Base-by-base conservation (phyloP, 2,329 filamentous ascomycete species). In the Cercospora beticola region DNA sequence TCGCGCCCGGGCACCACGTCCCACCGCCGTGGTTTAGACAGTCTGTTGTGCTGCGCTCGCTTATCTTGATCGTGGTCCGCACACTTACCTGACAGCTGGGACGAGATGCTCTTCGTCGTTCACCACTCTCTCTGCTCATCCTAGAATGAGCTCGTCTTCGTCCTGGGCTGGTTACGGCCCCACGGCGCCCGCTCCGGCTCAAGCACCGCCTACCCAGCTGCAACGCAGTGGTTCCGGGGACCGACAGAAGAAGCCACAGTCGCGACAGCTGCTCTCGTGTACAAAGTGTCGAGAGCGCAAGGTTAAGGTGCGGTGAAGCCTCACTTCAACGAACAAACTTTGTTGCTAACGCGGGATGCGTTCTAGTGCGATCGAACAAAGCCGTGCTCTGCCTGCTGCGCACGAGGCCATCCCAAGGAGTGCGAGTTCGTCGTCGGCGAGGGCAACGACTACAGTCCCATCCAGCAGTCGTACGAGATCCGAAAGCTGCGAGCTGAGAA, bases 271-370 rank as follows among this genome's bases (percentile, higher is more conserved):
- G 4, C 76, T 84, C 1, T 84, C 82, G 12, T 84, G 83, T 68
- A 84, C 82, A 4, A 84, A 83, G 70, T 84, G 83, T 72, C 78
- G 82, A 61, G 82, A 83, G 68, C 77, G 83, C 33, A 84, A 84
- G 68, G 82, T 84, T 66, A 84, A 84, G 77, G 82, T 83, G 69
- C 62, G 77, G 71, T 23, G 54, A 52, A 52, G 26, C 26, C 46
- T 69, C 52, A 40, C 49, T 23, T 66, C 16, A 21, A 62, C 33
- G 56, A 61, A 57, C 36, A 23, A 49, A 43, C 21, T 49, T 58
- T 40, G 33, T 31, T 43, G 33, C 65, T 70, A 57, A 70, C 62
- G n/a, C 68, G 68, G 40, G 70, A 52, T 49, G 52, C 30, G 57
- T 57, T 9, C 46, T 66, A 83, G 81, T 84, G 83, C 70, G 82